Conservation (phyloP, 129 eudicot species). For the Flaveria bidentis region DNA sequence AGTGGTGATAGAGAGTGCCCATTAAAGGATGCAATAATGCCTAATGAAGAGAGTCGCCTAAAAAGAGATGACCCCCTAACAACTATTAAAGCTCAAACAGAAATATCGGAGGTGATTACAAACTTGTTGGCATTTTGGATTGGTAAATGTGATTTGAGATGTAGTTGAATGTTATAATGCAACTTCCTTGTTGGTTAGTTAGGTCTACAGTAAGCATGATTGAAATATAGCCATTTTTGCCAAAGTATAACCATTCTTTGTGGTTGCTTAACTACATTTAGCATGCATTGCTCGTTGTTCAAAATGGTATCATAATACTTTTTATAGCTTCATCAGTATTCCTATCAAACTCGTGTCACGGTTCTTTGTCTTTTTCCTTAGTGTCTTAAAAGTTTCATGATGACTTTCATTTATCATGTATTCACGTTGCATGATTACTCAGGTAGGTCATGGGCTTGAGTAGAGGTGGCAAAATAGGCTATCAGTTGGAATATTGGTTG, state of each 20-base stretch:
- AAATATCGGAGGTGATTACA: constrained; percentile 66
- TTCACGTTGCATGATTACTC: background rate
- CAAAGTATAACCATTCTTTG: background rate
- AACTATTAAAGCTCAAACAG: constrained; percentile 87
- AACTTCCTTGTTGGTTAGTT: constrained; percentile 19
- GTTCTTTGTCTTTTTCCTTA: background rate
- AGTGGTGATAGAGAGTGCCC: constrained; percentile 99
- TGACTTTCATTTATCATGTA: background rate
- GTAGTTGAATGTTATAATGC: constrained; percentile 4
- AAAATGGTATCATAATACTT: background rate
- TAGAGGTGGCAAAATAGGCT: background rate
- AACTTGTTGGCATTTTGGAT: background rate
- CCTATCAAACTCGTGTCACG: background rate
- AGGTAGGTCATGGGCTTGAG: background rate
- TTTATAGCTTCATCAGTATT: background rate
- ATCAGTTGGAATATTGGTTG: background rate
- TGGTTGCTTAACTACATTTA: background rate
- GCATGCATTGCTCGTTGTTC: too few relatives aligned
- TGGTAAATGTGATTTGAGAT: constrained; percentile 15
- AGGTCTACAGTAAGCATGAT: background rate
- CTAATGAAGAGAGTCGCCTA: constrained; percentile 91
- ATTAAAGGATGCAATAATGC: constrained; percentile 90
- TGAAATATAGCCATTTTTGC: background rate
- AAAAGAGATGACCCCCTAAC: constrained; percentile 96
- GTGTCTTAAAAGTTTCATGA: background rate